Evolutionary conservation across 176 grass and related monocot genomes (phyloP).

Genomic region (Zizania latifolia): DNA sequence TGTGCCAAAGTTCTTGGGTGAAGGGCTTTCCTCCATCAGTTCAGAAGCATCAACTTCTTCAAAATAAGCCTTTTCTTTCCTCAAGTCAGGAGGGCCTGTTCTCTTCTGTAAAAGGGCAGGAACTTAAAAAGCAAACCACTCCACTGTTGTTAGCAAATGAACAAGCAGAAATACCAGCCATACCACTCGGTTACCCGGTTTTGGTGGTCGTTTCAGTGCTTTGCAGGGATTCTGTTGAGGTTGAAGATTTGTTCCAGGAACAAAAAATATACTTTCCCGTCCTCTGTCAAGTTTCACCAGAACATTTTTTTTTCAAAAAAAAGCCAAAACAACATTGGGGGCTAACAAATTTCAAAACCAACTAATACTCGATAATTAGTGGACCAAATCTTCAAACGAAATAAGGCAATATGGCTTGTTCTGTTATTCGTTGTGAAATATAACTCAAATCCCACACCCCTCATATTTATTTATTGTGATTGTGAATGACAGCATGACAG

Average conservation of each 20-base stretch:
- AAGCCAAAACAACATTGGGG: constrained; percentile 15
- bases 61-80: constrained; percentile 80
- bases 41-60: constrained; percentile 80
- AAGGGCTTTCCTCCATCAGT: constrained; percentile 82
- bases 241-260: constrained; percentile 41
- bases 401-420: too few species aligned
- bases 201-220: constrained; percentile 52
- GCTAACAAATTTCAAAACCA: background rate
- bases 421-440: too few species aligned
- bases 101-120: constrained; percentile 42
- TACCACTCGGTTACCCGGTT: constrained; percentile 29
- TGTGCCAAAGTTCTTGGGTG: constrained; percentile 60
- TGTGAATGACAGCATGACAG: too few species aligned
- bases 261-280: constrained; percentile 76
- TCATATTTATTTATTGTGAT: background rate
- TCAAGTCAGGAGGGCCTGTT: too few species aligned
- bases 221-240: constrained; percentile 47
- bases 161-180: background rate
- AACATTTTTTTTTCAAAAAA: background rate
- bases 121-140: constrained; percentile 22
- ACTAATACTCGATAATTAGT: background rate
- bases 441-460: background rate
- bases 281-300: constrained; percentile 55
- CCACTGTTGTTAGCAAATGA: background rate
- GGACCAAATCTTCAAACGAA: background rate